Percentiles rank a stretch among this genome's conserved stretches.
Conservation (phyloP, 495 filamentous ascomycete species). For the Hyaloscypha hepaticicola region DNA sequence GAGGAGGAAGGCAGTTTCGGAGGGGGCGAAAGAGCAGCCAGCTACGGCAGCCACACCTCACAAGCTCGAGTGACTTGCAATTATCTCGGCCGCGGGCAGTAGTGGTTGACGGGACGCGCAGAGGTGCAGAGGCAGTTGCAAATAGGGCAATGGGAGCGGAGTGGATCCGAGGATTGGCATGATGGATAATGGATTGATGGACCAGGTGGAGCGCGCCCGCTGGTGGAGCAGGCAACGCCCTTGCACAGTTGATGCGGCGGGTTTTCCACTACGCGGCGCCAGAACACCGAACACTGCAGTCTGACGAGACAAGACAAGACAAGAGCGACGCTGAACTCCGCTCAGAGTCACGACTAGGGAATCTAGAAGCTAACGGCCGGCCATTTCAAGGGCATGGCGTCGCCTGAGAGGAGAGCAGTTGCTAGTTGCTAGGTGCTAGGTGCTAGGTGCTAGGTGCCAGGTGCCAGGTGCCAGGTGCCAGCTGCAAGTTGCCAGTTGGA, state of each 20-base stretch:
- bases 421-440: no score
- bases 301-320: slow-evolving; percentile 5
- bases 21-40: background rate
- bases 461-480: no score
- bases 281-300: background rate
- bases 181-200: background rate
- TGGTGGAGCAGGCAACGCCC: background rate
- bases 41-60: slow-evolving; percentile 12
- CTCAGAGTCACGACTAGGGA: no score
- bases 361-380: no score
- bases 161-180: slow-evolving; percentile 8
- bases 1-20: slow-evolving; percentile 17
- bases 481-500: no score
- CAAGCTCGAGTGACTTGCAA: background rate
- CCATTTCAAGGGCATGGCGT: no score
- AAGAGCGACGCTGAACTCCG: no score
- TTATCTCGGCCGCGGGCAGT: background rate
- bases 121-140: background rate
- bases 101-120: background rate
- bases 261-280: background rate
- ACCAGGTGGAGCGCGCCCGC: background rate
- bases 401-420: no score
- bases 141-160: background rate
- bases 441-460: no score
- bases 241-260: background rate